A percentile compares a stretch with the other conserved stretches of the same genome.
phyloP scores from a whole-genome alignment of 106 monocot species.

The Dendrobium officinale region DNA sequence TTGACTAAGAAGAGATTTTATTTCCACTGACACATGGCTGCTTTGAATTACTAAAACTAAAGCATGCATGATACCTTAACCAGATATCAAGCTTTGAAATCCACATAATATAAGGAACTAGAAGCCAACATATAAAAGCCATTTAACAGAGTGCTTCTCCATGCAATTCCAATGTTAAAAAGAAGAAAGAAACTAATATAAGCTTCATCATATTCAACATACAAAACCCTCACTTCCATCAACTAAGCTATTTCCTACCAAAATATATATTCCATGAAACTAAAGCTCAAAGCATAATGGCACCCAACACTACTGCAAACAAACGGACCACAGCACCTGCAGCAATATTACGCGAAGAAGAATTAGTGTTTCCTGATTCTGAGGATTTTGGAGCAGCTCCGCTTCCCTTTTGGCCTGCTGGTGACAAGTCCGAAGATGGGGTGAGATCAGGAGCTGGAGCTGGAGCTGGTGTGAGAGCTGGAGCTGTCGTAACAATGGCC shows the following conservation, averaged over 20 bases:
- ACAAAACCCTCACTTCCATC: not conserved
- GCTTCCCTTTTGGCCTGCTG: not conserved
- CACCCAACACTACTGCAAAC: not conserved
- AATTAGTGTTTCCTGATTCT: not conserved
- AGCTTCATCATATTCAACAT: not conserved
- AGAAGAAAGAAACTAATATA: not conserved
- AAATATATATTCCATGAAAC: not conserved
- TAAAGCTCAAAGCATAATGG: not conserved
- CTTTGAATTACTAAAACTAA: too few relatives aligned
- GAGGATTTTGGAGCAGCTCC: constrained; percentile 1
- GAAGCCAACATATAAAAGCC: too few relatives aligned
- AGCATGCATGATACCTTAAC: too few relatives aligned
- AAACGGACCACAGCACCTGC: not conserved
- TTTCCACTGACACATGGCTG: too few relatives aligned
- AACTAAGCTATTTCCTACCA: not conserved
- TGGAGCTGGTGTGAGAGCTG: constrained; percentile 46
- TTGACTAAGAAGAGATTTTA: too few relatives aligned
- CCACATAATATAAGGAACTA: too few relatives aligned
- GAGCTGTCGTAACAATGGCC: constrained; percentile 54
- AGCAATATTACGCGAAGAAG: not conserved
- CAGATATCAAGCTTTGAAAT: too few relatives aligned
- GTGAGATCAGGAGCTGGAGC: constrained; percentile 30
- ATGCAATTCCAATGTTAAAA: too few relatives aligned
- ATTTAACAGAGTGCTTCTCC: too few relatives aligned
- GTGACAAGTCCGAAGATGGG: not conserved